These are phyloP conservation scores for Cephalotrichum gorgonifer DNA, from an alignment of 2,329 filamentous ascomycete genomes.

Conservation along the genomic window DNA sequence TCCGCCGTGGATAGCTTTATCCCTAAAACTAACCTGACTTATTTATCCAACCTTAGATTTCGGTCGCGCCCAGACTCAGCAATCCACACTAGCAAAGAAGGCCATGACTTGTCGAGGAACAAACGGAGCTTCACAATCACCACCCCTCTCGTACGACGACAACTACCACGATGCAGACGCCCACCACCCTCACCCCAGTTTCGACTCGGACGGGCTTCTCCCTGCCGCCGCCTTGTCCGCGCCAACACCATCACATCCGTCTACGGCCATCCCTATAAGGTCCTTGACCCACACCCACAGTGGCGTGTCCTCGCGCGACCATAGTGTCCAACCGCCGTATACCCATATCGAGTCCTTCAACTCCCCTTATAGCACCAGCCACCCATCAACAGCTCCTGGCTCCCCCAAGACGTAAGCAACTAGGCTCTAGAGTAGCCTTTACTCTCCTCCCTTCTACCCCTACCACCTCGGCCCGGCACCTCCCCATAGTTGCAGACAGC, in stretches of 20 bases:
- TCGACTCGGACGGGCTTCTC: neutral
- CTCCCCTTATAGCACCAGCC: constrained; percentile 27
- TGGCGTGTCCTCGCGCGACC: neutral
- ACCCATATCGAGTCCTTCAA: neutral
- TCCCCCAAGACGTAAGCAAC: constrained; percentile 50
- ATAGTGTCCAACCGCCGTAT: neutral
- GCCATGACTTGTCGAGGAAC: constrained; percentile 10
- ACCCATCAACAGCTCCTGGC: constrained; percentile 46
- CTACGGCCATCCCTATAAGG: neutral
- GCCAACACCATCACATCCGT: neutral
- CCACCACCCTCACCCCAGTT: neutral
- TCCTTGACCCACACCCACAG: neutral
- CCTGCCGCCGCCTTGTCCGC: neutral
- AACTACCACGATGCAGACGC: constrained; percentile 4
- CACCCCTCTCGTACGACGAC: neutral
- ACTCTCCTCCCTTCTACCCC: constrained; percentile 7
- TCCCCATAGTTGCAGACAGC: neutral
- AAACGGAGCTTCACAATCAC: neutral
- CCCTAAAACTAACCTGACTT: neutral
- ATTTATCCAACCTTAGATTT: constrained; percentile 8
- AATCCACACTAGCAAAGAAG: constrained; percentile 14
- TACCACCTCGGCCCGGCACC: neutral
- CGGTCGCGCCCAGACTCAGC: constrained; percentile 13
- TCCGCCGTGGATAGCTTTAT: neutral
- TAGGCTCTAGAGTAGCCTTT: too few species aligned